Evolutionary conservation across 805 yeast species (phyloP), one percentile per base, ranked within the genome.

Genomic region (Nematodospora valgi): DNA sequence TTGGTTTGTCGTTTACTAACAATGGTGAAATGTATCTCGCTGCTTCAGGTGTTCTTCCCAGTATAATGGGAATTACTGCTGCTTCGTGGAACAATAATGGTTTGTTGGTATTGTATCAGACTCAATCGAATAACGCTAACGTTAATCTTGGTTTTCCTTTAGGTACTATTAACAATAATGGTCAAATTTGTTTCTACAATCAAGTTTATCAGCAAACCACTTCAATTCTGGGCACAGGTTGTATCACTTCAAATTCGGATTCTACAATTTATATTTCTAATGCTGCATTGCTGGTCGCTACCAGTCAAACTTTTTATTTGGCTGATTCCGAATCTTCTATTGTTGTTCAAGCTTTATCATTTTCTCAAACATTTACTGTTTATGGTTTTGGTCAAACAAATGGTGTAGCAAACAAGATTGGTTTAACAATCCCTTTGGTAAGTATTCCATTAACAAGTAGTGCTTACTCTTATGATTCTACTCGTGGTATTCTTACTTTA

Each of bases 111-210:
- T 49, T 51, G 23, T 22, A 37, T 8, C 46, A 46, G 28, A 29
- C 27, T 6, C 5, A 37, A 8, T 39, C 46, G 37, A 31, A 34
- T 17, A 20, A 36, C n/a, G 47, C 44, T 20, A 28, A 27, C 19
- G 51, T 43, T 13, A 30, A 32, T 12, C 39, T 51, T n/a, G 58
- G 56, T 23, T 28, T 38, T 17, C 15, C 40, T 17, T 18, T 37
- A 12, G 40, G 44, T 5, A 26, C 41, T 13, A 48, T 56, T 22
- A 45, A 39, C 22, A 58, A 58, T 32, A 33, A 44, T 21, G 63
- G 63, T 36, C 44, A 48, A 15, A 55, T 58, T 34, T 58, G 63
- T 43, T 45, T 58, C 36, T 38, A 41, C 20, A 49, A 53, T 30
- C 40, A 42, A 29, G 42, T 34, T n/a, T 58, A 49, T 36, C 34